phyloP scores from a whole-genome alignment of 495 filamentous ascomycete genomes.

The Hypoxylon crocopeplum region DNA sequence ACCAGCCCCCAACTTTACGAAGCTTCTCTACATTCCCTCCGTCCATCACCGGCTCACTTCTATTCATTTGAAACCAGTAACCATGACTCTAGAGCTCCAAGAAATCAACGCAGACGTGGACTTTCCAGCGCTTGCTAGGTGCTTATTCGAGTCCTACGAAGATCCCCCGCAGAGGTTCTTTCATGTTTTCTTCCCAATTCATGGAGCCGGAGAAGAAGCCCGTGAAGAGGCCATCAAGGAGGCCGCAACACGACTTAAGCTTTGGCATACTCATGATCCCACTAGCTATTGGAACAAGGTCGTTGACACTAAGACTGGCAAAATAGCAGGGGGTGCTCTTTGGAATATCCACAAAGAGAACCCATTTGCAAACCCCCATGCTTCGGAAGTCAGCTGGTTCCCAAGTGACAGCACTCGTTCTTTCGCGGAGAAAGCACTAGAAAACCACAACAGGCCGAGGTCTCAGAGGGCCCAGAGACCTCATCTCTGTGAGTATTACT shows the following conservation, averaged over 20 bases:
- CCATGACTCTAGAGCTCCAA: conserved; percentile 25
- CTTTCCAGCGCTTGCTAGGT: conserved; percentile 27
- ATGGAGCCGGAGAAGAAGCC: conserved; percentile 13
- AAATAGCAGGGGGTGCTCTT: conserved; percentile 40
- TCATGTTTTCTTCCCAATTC: conserved; percentile 31
- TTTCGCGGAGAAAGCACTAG: conserved; percentile 38
- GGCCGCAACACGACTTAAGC: conserved; percentile 32
- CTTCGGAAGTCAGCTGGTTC: conserved; percentile 41
- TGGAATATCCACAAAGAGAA: conserved; percentile 46
- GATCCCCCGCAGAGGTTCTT: conserved; percentile 30
- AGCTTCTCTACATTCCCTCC: too few species aligned
- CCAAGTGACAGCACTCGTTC: conserved; percentile 36
- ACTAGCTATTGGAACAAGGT: conserved; percentile 40
- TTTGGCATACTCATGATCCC: conserved; percentile 36
- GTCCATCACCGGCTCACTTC: too few species aligned
- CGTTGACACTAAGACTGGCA: conserved; percentile 42
- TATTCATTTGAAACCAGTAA: too few species aligned
- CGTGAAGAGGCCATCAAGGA: conserved; percentile 36
- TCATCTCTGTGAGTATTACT: conserved; percentile 37
- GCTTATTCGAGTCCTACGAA: conserved; percentile 34
- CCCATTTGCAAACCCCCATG: conserved; percentile 24
- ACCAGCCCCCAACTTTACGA: too few species aligned
- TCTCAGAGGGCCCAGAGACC: conserved; percentile 34
- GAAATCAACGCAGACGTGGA: conserved; percentile 24
- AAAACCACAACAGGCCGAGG: conserved; percentile 31